Conservation (phyloP, 2,329 filamentous ascomycete genomes). For the Epichloe sibirici region DNA sequence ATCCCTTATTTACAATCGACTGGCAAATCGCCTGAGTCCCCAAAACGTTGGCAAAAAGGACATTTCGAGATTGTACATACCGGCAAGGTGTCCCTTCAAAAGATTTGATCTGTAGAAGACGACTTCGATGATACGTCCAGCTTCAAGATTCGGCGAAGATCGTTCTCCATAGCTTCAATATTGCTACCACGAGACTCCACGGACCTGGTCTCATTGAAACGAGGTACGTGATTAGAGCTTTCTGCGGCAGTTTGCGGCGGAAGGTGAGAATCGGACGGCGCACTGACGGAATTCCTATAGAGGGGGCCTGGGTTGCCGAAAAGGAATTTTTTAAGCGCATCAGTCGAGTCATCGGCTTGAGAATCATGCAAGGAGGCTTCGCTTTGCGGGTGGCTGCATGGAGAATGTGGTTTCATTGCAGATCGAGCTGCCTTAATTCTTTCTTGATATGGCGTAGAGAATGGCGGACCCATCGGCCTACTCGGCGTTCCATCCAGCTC, state of each 20-base stretch:
- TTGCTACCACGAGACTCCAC: constrained; percentile 14
- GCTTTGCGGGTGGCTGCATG: neutral
- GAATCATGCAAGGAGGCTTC: neutral
- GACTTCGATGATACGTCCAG: constrained; percentile 20
- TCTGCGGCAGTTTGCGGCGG: neutral
- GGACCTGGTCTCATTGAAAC: neutral
- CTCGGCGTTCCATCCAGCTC: constrained; percentile 53
- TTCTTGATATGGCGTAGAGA: constrained; percentile 54
- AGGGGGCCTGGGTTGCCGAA: constrained; percentile 28
- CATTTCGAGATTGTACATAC: neutral
- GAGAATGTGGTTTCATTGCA: constrained; percentile 10
- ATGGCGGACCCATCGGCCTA: constrained; percentile 49
- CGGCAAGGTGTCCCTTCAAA: neutral
- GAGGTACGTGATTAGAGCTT: neutral
- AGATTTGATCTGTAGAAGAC: constrained; percentile 8
- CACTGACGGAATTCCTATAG: neutral
- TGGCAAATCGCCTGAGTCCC: neutral
- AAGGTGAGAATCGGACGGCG: neutral
- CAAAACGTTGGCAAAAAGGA: neutral
- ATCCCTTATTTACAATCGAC: neutral
- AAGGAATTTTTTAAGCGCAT: constrained; percentile 45
- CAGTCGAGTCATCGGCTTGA: constrained; percentile 22
- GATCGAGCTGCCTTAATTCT: constrained; percentile 44
- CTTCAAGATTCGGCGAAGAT: constrained; percentile 41
- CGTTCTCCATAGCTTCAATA: constrained; percentile 39